Evolutionary conservation across 495 filamentous ascomycete genomes (phyloP), one percentile per base, ranked within the genome.

Genomic region (Lasiosphaeria hispida): DNA sequence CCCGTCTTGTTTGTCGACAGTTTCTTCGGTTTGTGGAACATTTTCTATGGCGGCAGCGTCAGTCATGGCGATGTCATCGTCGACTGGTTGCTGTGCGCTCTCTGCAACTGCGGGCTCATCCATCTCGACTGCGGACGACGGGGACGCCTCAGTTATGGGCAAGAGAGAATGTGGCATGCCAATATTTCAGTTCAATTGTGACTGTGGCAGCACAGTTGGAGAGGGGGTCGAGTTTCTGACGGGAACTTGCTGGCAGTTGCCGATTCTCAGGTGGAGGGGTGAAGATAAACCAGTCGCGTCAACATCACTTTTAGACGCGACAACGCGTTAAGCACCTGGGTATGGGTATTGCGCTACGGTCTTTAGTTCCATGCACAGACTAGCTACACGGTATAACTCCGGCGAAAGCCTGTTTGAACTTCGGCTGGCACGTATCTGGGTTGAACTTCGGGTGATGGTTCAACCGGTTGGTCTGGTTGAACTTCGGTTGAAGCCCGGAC

Each of bases 41-140:
- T 34, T 19, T 36, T 4, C 9, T 44, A 15, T 47, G 23, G 19
- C 13, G 35, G 35, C 53, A 17, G 50, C 55, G 40, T 67, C 64
- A 1, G 19, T 44, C 66, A 69, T 69, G 23, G 37, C 41, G 41
- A 57, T 18, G 9, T 64, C 66, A 8, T 64, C 58, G 2, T 56
- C 64, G 33, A 2, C 23, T 7, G 34, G n/a, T 10, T 53, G 23
- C 14, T 59, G 35, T 40, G 50, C 36, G 15, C 10, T 35, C 35
- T 52, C 17, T 4, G 47, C 42, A 9, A 11, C 48, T 19, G 17
- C 51, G 19, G 30, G 34, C 7, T 61, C 58, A 2, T 60, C 60
- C 59, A 67, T 63, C 42, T 54, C 52, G 23, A 44, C 38, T 30
- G 23, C 23, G 23, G 11, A 35, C 38, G 19, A 10, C 15, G 14